Evolutionary conservation across 2,329 filamentous ascomycete genomes (phyloP).

Genomic region (Phaeosphaeriaceae sp.): DNA sequence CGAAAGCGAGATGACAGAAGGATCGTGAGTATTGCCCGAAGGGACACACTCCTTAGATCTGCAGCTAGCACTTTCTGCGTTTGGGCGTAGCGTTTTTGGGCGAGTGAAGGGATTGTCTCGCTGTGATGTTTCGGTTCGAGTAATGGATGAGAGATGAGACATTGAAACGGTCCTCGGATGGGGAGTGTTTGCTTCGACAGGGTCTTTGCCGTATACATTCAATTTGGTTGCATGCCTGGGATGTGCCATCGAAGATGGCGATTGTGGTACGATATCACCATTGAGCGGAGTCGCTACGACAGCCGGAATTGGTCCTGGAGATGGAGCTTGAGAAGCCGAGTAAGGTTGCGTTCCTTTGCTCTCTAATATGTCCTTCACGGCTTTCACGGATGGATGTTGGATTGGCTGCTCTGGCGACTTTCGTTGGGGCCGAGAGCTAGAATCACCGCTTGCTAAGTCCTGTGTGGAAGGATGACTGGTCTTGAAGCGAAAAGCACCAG

Average conservation of each 20-base stretch:
- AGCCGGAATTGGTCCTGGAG: conserved; percentile 4
- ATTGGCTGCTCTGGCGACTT: conserved; percentile 11
- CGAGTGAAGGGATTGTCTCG: background rate
- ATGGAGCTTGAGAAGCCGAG: conserved; percentile 12
- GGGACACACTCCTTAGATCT: background rate
- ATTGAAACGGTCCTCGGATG: background rate
- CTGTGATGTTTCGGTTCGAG: background rate
- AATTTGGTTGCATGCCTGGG: background rate
- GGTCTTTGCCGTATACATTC: background rate
- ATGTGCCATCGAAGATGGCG: background rate
- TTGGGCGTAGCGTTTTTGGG: background rate
- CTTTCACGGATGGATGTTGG: conserved; percentile 33
- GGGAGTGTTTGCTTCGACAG: background rate
- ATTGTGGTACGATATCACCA: background rate
- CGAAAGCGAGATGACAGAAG: background rate
- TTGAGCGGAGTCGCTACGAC: background rate
- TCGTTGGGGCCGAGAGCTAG: conserved; percentile 9
- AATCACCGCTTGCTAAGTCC: conserved; percentile 10
- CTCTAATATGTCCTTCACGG: conserved; percentile 38
- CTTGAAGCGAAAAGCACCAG: conserved; percentile 25
- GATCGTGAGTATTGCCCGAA: background rate
- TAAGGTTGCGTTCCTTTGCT: conserved; percentile 25
- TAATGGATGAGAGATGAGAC: background rate
- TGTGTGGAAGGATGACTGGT: conserved; percentile 20
- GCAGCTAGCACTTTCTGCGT: background rate